Conservation (phyloP, 352 stramenopile species). For the Phytophthora agathidicida region DNA sequence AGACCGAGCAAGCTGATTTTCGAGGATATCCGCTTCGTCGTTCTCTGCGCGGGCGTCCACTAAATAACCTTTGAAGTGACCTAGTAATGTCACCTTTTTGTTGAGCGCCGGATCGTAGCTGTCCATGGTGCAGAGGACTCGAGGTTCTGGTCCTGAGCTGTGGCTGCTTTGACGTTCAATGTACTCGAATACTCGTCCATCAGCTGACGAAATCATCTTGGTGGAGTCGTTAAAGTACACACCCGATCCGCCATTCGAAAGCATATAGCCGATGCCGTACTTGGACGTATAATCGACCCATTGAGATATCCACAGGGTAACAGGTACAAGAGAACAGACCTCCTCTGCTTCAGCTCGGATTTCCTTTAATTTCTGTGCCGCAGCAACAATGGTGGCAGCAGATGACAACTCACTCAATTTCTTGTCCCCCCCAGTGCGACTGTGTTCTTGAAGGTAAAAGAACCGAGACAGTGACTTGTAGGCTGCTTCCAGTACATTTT, state of each 20-base stretch:
- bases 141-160: slow-evolving; percentile 27
- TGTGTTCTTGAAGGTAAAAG: slow-evolving; percentile 72
- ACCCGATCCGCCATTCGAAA: slow-evolving; percentile 94
- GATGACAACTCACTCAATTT: slow-evolving; percentile 66
- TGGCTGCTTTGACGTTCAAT: slow-evolving; percentile 87
- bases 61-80: slow-evolving; percentile 98
- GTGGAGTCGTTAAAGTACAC: slow-evolving; percentile 99
- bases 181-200: slow-evolving; percentile 94
- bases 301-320: slow-evolving; percentile 93
- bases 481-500: slow-evolving; percentile 54
- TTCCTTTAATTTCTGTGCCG: slow-evolving; percentile 70
- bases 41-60: slow-evolving; percentile 81
- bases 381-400: slow-evolving; percentile 59
- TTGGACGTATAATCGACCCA: slow-evolving; percentile 99
- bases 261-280: slow-evolving; percentile 98
- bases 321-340: slow-evolving; percentile 32
- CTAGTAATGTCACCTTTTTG: slow-evolving; percentile 98
- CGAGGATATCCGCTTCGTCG: slow-evolving; percentile 50
- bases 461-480: slow-evolving; percentile 64
- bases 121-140: slow-evolving; percentile 51
- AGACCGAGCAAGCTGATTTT: slow-evolving; percentile 44
- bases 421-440: slow-evolving; percentile 30
- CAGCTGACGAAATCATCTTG: slow-evolving; percentile 94
- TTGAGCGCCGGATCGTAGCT: slow-evolving; percentile 89
- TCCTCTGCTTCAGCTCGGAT: slow-evolving; percentile 59